Evolutionary conservation across 1,139 yeast genomes (phyloP).

Genomic region (Williopsis jadinii): DNA sequence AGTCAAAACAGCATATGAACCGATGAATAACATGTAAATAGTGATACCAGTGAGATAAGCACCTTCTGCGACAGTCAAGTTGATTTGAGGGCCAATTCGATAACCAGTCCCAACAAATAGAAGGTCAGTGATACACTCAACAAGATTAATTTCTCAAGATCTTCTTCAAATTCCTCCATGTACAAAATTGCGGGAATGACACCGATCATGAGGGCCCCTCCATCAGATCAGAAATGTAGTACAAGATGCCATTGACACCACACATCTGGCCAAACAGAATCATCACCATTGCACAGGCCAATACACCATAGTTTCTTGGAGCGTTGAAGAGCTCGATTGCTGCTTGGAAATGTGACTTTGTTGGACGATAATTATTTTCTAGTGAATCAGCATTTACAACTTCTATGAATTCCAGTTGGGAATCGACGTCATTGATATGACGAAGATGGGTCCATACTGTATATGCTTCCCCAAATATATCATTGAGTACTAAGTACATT

Average conservation of each 20-base stretch:
- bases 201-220: slow-evolving; percentile 48
- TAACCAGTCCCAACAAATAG: slow-evolving; percentile 51
- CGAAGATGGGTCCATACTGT: slow-evolving; percentile 50
- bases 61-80: slow-evolving; percentile 45
- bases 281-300: slow-evolving; percentile 49
- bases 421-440: slow-evolving; percentile 32
- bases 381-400: slow-evolving; percentile 31
- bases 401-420: slow-evolving; percentile 46
- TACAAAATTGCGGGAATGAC: slow-evolving; percentile 54
- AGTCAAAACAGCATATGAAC: slow-evolving; percentile 57
- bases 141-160: slow-evolving; percentile 27
- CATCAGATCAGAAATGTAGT: slow-evolving; percentile 50
- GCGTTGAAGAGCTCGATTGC: slow-evolving; percentile 44
- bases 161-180: slow-evolving; percentile 53
- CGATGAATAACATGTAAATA: slow-evolving; percentile 55
- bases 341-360: slow-evolving; percentile 26
- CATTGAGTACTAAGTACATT: slow-evolving; percentile 45
- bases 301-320: slow-evolving; percentile 53
- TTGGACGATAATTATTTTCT: slow-evolving; percentile 28
- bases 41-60: slow-evolving; percentile 53
- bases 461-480: slow-evolving; percentile 43
- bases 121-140: slow-evolving; percentile 50
- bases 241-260: slow-evolving; percentile 51
- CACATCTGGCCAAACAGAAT: slow-evolving; percentile 50
- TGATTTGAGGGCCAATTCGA: slow-evolving; percentile 30